Evolutionary conservation across 108 stramenopile genomes (phyloP), one percentile per base, ranked within the genome.

Genomic region (Cyclotella atomus): DNA sequence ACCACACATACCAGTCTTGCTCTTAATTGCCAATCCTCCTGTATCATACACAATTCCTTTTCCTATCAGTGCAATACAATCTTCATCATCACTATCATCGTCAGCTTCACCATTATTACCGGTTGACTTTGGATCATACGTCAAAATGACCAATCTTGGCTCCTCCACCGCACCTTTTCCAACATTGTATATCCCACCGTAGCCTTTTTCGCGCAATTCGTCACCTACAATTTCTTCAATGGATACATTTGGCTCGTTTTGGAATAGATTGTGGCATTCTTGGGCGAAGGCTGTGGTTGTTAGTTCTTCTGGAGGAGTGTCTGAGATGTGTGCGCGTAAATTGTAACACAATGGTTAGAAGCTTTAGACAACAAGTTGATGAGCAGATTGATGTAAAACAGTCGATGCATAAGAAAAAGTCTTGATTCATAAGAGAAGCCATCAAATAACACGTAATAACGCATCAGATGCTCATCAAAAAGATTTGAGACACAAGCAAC

Each of bases 1-100:
- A 17, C 94, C 96, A 44, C 83, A 81, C 95, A 95, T 97, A 32
- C 93, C 96, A 2, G 75, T 73, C 49, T 92, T 91, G 23, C 77
- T 35, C 61, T 93, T 93, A 73, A 90, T 74, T 32, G 81, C 74
- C 2, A 90, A 62, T 12, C 88, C 92, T 35, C 90, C 89, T 9
- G 95, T 96, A 84, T 95, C 95, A 59, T 92, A 96, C 4, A 92
- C 85, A 64, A 96, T 92, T 21, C 91, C 94, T 73, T 96, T 96
- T 54, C 95, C 95, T n/a, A 92, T 91, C n/a, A 92, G 66, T 43
- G 91, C 82, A 45, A 88, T 79, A 30, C 69, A 68, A 49, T 65
- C 23, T 38, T 62, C 52, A 16, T 24, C 33, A 4, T 49, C 54
- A 3, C 20, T 43, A 32, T 21, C 50, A 0, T 46, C 55, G 24